Percentiles rank a stretch among this genome's conserved stretches.
Conservation (phyloP, 495 filamentous ascomycete genomes). For the Chaetomium fimeti region DNA sequence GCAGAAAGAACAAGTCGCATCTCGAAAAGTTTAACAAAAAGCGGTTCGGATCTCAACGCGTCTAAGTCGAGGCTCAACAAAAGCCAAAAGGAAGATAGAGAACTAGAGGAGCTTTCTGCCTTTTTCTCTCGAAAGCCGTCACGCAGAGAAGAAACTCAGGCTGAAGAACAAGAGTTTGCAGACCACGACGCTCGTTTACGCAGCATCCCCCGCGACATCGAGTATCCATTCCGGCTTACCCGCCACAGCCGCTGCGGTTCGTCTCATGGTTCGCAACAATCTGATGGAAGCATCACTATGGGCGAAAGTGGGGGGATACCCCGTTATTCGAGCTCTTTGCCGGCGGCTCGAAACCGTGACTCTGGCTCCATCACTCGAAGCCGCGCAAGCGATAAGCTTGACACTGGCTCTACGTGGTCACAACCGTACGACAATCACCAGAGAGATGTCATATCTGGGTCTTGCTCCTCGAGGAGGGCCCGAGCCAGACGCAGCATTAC, state of each 20-base stretch:
- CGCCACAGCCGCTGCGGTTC: background rate
- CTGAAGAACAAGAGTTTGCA: background rate
- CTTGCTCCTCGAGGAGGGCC: background rate
- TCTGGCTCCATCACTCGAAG: background rate
- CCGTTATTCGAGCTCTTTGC: background rate
- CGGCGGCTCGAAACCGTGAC: background rate
- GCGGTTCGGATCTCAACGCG: background rate
- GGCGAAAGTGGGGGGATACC: background rate
- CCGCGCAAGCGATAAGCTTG: conserved; percentile 20
- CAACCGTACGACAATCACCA: conserved; percentile 21
- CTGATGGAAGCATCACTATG: background rate
- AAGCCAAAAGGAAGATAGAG: conserved; percentile 36
- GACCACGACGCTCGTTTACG: background rate
- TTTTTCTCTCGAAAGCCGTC: conserved; percentile 39
- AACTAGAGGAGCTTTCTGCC: conserved; percentile 41
- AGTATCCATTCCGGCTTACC: background rate
- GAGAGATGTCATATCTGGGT: background rate
- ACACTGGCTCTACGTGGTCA: conserved; percentile 38
- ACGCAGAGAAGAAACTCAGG: background rate
- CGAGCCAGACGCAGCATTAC: background rate
- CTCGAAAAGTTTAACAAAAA: background rate
- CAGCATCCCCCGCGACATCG: background rate
- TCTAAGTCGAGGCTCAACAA: conserved; percentile 27
- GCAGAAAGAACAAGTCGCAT: background rate
- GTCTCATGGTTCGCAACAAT: background rate